These are phyloP conservation scores for Maudiozyma bulderi DNA, from an alignment of 805 yeast species.

Conservation along the genomic window DNA sequence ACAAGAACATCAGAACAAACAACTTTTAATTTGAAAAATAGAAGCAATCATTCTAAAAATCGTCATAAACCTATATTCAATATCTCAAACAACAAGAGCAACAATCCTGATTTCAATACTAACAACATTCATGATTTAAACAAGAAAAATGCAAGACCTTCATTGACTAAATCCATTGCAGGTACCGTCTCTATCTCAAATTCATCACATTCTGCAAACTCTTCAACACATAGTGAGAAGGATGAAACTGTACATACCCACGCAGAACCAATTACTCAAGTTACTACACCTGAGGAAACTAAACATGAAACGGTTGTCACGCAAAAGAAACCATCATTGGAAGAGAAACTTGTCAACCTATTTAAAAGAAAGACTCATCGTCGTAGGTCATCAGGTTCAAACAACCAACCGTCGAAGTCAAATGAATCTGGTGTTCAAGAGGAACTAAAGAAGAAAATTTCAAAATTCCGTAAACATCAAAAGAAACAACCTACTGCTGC, in stretches of 20 bases:
- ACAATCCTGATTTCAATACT: not conserved
- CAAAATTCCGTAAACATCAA: constrained; percentile 5
- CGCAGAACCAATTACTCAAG: not conserved
- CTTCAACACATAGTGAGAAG: not conserved
- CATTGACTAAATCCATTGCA: not conserved
- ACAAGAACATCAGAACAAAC: not conserved
- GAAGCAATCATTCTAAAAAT: constrained; percentile 30
- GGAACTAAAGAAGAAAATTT: constrained; percentile 7
- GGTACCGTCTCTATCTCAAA: not conserved
- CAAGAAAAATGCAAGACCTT: not conserved
- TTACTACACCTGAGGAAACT: not conserved
- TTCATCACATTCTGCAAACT: not conserved
- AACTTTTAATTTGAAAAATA: constrained; percentile 2
- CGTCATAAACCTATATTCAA: constrained; percentile 25
- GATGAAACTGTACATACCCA: not conserved
- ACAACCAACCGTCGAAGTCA: constrained; percentile 2
- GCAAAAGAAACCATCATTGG: constrained; percentile 8
- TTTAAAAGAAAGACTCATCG: constrained; percentile 14
- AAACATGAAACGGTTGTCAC: not conserved
- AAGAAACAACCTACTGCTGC: not conserved
- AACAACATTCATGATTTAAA: not conserved
- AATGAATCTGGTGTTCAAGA: constrained; percentile 2
- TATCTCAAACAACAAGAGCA: not conserved
- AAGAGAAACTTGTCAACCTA: constrained; percentile 21
- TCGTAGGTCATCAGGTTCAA: constrained; percentile 5